phyloP scores from a whole-genome alignment of 2,329 filamentous ascomycete species.

The Alternaria gansuensis region DNA sequence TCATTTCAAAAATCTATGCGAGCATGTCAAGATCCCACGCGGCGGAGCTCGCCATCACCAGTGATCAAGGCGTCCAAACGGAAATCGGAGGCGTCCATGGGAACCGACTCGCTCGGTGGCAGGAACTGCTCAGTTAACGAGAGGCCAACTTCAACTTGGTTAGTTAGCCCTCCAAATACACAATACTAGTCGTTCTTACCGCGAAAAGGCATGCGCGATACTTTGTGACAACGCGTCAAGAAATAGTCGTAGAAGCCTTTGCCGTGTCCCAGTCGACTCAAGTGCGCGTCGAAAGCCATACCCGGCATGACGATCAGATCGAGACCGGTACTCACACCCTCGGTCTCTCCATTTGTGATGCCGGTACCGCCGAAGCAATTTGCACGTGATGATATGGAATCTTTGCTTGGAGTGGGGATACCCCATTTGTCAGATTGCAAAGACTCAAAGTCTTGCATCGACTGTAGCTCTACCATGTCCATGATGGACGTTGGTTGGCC shows the following conservation, averaged over 20 bases:
- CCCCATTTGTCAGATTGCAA: conserved; percentile 86
- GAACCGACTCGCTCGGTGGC: conserved; percentile 69
- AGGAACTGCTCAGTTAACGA: conserved; percentile 88
- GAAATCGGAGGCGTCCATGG: conserved; percentile 79
- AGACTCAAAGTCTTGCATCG: conserved; percentile 78
- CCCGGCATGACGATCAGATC: conserved; percentile 93
- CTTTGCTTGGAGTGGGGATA: conserved; percentile 81
- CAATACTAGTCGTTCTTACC: conserved; percentile 59
- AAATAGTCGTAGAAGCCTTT: conserved; percentile 98
- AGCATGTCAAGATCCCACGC: conserved; percentile 29
- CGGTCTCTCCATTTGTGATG: conserved; percentile 52
- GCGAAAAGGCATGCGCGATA: conserved; percentile 64
- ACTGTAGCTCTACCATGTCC: conserved; percentile 89
- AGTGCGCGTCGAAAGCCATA: conserved; percentile 82
- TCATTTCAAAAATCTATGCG: conserved; percentile 13
- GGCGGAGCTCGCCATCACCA: conserved; percentile 68
- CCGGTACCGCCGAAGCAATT: conserved; percentile 76
- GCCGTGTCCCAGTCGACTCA: conserved; percentile 87
- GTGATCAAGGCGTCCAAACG: conserved; percentile 79
- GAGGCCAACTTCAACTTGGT: conserved; percentile 70
- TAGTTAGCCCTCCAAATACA: conserved; percentile 46
- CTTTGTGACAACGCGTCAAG: conserved; percentile 74
- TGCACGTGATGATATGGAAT: conserved; percentile 70
- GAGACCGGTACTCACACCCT: conserved; percentile 58
- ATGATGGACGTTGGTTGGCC: conserved; percentile 73